These are phyloP conservation scores for Sclerospora graminicola DNA, from an alignment of 352 stramenopile species.

Conservation along the genomic window DNA sequence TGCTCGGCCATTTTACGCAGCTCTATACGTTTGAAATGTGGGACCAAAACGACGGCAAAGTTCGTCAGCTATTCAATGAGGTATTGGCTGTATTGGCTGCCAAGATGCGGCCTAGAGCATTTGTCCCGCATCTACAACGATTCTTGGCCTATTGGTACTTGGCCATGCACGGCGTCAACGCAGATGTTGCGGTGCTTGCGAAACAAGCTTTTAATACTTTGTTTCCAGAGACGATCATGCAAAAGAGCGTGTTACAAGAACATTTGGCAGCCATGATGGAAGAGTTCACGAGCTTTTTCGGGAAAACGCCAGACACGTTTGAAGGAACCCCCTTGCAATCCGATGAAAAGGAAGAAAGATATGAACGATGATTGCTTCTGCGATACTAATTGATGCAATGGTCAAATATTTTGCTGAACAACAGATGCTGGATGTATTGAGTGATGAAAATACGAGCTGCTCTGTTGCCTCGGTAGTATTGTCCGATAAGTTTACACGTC, in stretches of 20 bases:
- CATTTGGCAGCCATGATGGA: constrained; percentile 40
- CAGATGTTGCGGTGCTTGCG: constrained; percentile 38
- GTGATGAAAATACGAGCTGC: constrained; percentile 20
- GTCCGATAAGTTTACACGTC: constrained; percentile 45
- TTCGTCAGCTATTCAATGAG: constrained; percentile 67
- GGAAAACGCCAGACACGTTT: constrained; percentile 48
- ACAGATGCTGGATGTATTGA: constrained; percentile 28
- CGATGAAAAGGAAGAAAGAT: constrained; percentile 67
- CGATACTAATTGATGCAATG: constrained; percentile 47
- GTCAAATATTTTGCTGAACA: constrained; percentile 37
- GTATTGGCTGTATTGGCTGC: constrained; percentile 42
- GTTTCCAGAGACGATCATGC: constrained; percentile 28
- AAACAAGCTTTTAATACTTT: constrained; percentile 44
- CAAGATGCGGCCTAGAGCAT: constrained; percentile 64
- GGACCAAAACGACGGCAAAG: constrained; percentile 77
- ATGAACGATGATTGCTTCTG: constrained; percentile 57
- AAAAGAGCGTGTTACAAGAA: constrained; percentile 26
- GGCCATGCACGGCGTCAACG: constrained; percentile 67
- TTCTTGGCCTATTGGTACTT: constrained; percentile 73
- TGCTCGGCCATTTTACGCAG: constrained; percentile 70
- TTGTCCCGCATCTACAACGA: constrained; percentile 54
- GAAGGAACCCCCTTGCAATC: constrained; percentile 43
- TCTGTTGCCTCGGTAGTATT: constrained; percentile 43
- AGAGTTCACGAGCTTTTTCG: constrained; percentile 53
- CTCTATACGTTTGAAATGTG: constrained; percentile 73